Percentiles rank a stretch among this genome's conserved stretches.
Evolutionary conservation across 495 filamentous ascomycete genomes (phyloP).

Genomic region (Chaetomium cochliodes): DNA sequence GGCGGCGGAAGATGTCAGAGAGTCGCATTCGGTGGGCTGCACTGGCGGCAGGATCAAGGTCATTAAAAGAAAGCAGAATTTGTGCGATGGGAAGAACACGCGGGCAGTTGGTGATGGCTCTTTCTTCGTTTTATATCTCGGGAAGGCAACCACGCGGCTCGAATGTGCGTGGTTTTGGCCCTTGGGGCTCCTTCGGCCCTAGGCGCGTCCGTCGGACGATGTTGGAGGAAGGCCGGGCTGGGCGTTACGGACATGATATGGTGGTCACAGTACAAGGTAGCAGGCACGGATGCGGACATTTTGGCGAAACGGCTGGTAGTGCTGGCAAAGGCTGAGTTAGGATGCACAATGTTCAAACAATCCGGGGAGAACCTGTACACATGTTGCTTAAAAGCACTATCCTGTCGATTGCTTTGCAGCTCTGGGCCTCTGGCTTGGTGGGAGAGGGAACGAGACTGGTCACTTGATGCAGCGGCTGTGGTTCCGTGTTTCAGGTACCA

Average conservation of each 20-base stretch:
- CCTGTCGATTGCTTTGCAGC: neutral
- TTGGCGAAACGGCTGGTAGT: conserved; percentile 10
- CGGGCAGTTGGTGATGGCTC: neutral
- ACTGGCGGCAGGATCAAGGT: neutral
- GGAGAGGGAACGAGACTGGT: no score
- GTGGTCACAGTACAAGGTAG: neutral
- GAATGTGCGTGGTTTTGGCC: neutral
- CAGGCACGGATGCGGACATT: neutral
- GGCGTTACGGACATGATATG: conserved; percentile 35
- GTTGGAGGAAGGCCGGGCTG: conserved; percentile 50
- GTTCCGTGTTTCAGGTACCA: neutral
- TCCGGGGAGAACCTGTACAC: no score
- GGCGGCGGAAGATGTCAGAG: conserved; percentile 30
- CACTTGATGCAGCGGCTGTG: neutral
- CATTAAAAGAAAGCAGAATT: neutral
- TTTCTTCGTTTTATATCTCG: conserved; percentile 6
- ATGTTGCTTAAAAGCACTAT: neutral
- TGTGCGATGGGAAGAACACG: neutral
- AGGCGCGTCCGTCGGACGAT: conserved; percentile 40
- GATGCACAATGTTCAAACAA: no score
- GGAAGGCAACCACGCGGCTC: neutral
- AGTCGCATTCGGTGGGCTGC: conserved; percentile 25
- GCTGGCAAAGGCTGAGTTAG: neutral
- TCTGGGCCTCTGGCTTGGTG: no score
- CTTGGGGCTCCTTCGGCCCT: conserved; percentile 9